Conservation (phyloP, 148 eudicot genomes). For the Rhododendron ovatum region DNA sequence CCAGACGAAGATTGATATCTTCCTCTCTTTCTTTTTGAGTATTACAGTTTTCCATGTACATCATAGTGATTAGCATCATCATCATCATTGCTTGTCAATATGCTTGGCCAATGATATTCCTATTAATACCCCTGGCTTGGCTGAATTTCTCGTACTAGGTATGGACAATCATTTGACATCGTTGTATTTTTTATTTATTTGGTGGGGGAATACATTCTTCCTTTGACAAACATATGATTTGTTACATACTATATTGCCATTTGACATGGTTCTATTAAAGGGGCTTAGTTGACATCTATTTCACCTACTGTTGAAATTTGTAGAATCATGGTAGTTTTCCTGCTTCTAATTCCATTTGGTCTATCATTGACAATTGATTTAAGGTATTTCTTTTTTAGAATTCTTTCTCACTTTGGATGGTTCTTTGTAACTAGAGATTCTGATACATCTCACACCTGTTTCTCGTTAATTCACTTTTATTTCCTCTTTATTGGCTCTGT, state of each 20-base stretch:
- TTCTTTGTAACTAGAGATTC: too few relatives aligned
- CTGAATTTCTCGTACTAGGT: constrained; percentile 91
- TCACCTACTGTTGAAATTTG: neutral
- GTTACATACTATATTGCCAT: neutral
- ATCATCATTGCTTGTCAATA: constrained; percentile 82
- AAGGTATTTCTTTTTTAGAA: too few relatives aligned
- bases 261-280: neutral
- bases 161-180: constrained; percentile 7
- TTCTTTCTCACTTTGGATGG: too few relatives aligned
- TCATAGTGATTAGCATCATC: neutral
- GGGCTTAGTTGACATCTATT: neutral
- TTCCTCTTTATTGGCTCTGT: too few relatives aligned
- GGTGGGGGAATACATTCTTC: neutral
- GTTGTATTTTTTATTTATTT: neutral
- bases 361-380: too few relatives aligned
- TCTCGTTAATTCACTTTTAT: too few relatives aligned
- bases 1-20: constrained; percentile 70
- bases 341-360: too few relatives aligned
- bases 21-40: constrained; percentile 64
- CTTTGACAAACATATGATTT: neutral
- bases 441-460: too few relatives aligned
- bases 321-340: too few relatives aligned
- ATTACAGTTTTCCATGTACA: constrained; percentile 48
- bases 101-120: constrained; percentile 86
- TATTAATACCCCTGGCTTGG: constrained; percentile 83